These are phyloP conservation scores for Lathyrus sativus DNA, from an alignment of 306 rosid genomes.

Conservation along the genomic window DNA sequence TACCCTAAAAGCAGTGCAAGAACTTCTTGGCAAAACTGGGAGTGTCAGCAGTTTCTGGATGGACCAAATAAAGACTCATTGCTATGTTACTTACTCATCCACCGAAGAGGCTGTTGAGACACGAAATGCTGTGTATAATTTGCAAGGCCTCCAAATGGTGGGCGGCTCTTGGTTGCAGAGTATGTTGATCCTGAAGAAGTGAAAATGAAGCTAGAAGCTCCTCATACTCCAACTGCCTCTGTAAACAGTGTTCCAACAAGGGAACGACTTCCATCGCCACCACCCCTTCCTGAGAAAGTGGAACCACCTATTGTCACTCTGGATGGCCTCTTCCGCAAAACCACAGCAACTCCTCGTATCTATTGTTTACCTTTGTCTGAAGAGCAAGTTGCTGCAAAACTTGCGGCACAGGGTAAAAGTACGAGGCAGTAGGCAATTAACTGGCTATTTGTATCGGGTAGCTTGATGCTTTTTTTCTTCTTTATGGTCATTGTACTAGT, in stretches of 20 bases:
- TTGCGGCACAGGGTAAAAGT: slow-evolving; percentile 58
- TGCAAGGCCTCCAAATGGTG: slow-evolving; percentile 98
- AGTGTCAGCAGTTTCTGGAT: slow-evolving; percentile 83
- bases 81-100: slow-evolving; percentile 90
- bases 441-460: slow-evolving; percentile 33
- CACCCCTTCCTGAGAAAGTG: slow-evolving; percentile 63
- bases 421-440: slow-evolving; percentile 44
- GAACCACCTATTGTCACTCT: slow-evolving; percentile 85
- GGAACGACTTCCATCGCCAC: slow-evolving; percentile 89
- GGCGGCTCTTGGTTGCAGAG: slow-evolving; percentile 81
- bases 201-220: slow-evolving; percentile 62
- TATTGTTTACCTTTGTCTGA: slow-evolving; percentile 91
- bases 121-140: slow-evolving; percentile 83
- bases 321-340: slow-evolving; percentile 92
- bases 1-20: slow-evolving; percentile 96
- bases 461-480: slow-evolving; percentile 30
- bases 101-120: slow-evolving; percentile 85
- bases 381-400: slow-evolving; percentile 77
- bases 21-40: slow-evolving; percentile 88
- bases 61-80: slow-evolving; percentile 99
- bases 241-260: slow-evolving; percentile 50
- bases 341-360: slow-evolving; percentile 86
- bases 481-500: slow-evolving; percentile 40
- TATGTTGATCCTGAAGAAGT: slow-evolving; percentile 91
- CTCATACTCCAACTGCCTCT: slow-evolving; percentile 60